A percentile compares a stretch with the other conserved stretches of the same genome.
phyloP scores from a whole-genome alignment of 2,329 filamentous ascomycete species.

The Trichophyton verrucosum region DNA sequence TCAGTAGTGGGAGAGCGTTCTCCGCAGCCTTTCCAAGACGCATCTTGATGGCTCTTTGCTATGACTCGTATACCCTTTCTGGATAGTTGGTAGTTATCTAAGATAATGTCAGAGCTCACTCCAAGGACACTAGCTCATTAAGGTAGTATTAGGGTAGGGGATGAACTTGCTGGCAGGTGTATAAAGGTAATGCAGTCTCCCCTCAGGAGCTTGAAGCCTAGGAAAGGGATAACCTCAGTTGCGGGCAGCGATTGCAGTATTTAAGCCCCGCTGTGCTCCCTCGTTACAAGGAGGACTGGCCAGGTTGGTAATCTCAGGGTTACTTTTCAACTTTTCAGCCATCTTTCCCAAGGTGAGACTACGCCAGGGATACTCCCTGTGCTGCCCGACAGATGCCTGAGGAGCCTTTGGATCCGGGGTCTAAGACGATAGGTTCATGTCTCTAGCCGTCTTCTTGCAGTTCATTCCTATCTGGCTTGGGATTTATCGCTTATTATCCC shows the following conservation, averaged over 20 bases:
- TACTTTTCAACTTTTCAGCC: background rate
- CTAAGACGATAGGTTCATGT: background rate
- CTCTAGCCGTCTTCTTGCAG: background rate
- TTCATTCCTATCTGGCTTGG: background rate
- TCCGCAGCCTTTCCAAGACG: background rate
- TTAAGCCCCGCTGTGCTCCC: slow-evolving; percentile 3
- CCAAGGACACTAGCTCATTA: background rate
- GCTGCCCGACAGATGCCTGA: background rate
- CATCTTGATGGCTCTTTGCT: background rate
- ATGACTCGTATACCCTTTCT: background rate
- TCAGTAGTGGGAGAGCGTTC: slow-evolving; percentile 11
- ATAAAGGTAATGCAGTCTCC: background rate
- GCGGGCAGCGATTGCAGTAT: background rate
- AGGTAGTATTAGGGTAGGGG: too few species aligned
- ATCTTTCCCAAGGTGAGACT: background rate
- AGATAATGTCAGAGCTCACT: background rate
- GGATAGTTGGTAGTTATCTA: background rate
- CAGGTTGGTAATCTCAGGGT: background rate
- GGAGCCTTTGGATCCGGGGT: background rate
- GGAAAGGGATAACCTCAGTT: background rate
- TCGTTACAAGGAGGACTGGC: background rate
- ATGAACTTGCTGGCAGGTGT: background rate
- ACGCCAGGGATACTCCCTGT: background rate
- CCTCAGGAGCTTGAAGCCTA: background rate
- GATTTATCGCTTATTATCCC: background rate